phyloP scores from a whole-genome alignment of 2,329 filamentous ascomycete genomes.

The Hirsutella thompsonii region DNA sequence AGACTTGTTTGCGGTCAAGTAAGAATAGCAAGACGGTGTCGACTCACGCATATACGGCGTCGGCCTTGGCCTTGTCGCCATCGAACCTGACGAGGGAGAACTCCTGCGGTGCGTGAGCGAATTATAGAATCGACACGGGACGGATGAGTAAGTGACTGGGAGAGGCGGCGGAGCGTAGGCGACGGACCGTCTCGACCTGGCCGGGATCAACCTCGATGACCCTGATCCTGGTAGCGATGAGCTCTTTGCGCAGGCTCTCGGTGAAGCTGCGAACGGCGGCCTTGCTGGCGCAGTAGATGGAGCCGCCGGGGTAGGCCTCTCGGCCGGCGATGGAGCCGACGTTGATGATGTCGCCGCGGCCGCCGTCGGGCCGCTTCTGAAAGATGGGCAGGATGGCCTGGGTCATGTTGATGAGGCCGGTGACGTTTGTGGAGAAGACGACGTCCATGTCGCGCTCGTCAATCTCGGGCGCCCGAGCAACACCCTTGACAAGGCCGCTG shows the following conservation, averaged over 20 bases:
- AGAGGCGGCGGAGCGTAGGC: not conserved
- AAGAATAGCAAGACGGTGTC: too few relatives aligned
- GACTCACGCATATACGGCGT: constrained; percentile 72
- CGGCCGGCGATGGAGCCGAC: constrained; percentile 79
- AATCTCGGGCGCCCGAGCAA: constrained; percentile 78
- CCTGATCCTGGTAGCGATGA: constrained; percentile 67
- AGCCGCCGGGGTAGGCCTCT: constrained; percentile 72
- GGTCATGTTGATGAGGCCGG: constrained; percentile 90
- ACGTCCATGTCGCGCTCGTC: constrained; percentile 65
- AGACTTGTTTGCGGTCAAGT: not conserved
- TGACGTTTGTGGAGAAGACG: constrained; percentile 93
- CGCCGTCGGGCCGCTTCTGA: constrained; percentile 61
- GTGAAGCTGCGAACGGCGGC: constrained; percentile 78
- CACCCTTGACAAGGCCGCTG: constrained; percentile 78
- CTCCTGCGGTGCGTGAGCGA: constrained; percentile 35
- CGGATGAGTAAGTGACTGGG: constrained; percentile 1
- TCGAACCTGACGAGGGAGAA: constrained; percentile 83
- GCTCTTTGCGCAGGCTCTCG: constrained; percentile 68
- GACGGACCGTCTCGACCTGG: constrained; percentile 70
- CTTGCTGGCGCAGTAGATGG: constrained; percentile 90
- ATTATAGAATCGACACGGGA: too few relatives aligned
- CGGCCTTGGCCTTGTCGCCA: constrained; percentile 79
- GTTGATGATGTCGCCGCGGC: constrained; percentile 88
- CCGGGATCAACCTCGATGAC: constrained; percentile 85
- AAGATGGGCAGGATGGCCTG: constrained; percentile 79